Conservation (phyloP, 1,284 basidiomycete genomes). For the Vanrija sp. region DNA sequence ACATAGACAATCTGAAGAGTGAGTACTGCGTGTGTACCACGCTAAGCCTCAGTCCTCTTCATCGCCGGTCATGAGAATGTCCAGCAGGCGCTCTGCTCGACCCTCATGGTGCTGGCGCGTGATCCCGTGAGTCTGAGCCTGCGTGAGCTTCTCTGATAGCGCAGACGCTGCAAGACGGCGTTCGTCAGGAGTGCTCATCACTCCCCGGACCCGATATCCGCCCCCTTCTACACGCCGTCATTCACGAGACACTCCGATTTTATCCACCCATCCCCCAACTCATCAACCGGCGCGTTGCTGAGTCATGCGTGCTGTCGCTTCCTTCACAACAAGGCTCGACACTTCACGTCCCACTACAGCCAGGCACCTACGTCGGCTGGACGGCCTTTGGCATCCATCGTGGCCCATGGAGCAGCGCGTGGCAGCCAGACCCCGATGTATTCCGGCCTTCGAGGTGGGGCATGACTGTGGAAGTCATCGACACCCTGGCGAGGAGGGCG, state of each 20-base stretch:
- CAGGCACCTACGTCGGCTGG: constrained; percentile 4
- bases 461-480: neutral
- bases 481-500: neutral
- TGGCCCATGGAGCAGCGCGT: neutral
- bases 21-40: neutral
- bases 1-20: constrained; percentile 7
- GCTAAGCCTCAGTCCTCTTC: constrained; percentile 1
- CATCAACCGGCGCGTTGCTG: constrained; percentile 1
- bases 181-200: neutral
- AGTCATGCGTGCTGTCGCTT: neutral
- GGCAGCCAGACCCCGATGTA: neutral
- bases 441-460: constrained; percentile 3
- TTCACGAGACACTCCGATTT: neutral
- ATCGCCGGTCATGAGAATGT: constrained; percentile 4
- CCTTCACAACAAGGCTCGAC: neutral
- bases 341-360: neutral
- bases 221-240: constrained; percentile 1
- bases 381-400: neutral
- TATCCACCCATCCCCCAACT: constrained; percentile 5
- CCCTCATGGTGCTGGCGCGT: neutral
- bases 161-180: neutral
- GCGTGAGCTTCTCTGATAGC: too few relatives aligned
- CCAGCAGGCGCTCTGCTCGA: neutral
- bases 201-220: neutral
- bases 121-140: neutral